Evolutionary conservation across 1,284 basidiomycete genomes (phyloP), one percentile per base, ranked within the genome.

Genomic region (Melampsora abietis-canadensis): DNA sequence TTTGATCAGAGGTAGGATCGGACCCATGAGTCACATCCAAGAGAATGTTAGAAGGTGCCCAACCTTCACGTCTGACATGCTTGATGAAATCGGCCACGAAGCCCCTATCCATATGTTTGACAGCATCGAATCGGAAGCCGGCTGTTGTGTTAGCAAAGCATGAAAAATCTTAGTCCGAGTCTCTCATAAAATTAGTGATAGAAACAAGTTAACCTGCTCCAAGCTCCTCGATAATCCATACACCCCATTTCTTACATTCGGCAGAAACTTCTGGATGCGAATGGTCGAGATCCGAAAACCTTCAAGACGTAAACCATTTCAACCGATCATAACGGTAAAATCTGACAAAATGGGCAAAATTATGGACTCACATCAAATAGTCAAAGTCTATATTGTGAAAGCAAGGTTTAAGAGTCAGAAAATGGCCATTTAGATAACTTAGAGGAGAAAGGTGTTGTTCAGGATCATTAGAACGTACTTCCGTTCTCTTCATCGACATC

Each of bases 61-160:
- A 19, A 80, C 83, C 76, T 84, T 79, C 54, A 76, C 83, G 79
- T 63, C 87, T 84, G 60, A 86, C 82, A 76, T 85, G 82, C 77
- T 85, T 83, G 76, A 87, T 84, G 76, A 87, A 87, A 61, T 86
- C 81, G 59, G 80, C 81, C 62, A 87, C 85, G 78, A 87, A 87
- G 0, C 78, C 79, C 68, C 81, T 78, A 62, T 82, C 82, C 57
- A 84, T 83, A 77, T 84, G 83, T 79, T 84, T 94, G 79, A 93
- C 90, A 14, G 92, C 93, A 79, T 94, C 93, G 47, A 94, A 85
- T 60, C 92, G 86, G 82, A 94, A 93, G 2, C 93, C 93, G 27
- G 60, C 60, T 61, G 17, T n/a, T 37, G 30, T 19, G 51, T 8
- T n/a, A 6, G 27, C 2, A 8, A 54, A 54, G 14, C 51, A 54